A percentile compares a stretch with the other conserved stretches of the same genome.
These are phyloP conservation scores for Amoebophrya sp. DNA, from an alignment of 169 alveolate species.

Conservation along the genomic window DNA sequence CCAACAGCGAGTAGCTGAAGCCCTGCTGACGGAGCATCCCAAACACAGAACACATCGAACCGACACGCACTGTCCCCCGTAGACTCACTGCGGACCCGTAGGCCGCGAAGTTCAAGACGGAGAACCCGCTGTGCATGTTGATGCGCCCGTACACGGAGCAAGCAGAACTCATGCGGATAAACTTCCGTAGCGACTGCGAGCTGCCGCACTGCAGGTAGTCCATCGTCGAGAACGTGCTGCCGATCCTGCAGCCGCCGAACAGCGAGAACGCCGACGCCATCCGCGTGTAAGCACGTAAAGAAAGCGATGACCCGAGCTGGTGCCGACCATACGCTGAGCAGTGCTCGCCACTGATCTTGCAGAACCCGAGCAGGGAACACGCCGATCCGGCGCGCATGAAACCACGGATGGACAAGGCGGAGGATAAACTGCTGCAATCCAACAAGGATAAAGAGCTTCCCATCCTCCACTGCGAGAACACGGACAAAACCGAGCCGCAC, in stretches of 20 bases:
- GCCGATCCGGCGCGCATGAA: not conserved
- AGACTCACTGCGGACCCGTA: not conserved
- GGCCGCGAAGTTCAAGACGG: slow-evolving; percentile 20
- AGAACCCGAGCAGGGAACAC: not conserved
- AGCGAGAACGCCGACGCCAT: not conserved
- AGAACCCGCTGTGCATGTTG: not conserved
- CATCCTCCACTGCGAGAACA: not conserved
- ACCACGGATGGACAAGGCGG: not conserved
- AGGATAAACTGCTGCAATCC: not conserved
- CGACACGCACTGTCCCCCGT: not conserved
- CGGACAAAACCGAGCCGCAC: not conserved
- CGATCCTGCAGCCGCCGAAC: not conserved
- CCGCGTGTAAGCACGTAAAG: not conserved
- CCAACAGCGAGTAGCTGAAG: not conserved
- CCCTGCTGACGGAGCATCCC: not conserved
- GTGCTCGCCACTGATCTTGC: not conserved
- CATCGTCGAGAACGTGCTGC: not conserved
- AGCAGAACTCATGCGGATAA: not conserved
- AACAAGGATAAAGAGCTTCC: not conserved
- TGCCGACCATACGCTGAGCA: not conserved
- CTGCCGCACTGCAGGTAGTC: not conserved
- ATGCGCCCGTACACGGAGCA: not conserved
- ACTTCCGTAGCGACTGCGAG: not conserved
- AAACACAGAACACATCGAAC: not conserved
- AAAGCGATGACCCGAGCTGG: not conserved